These are phyloP conservation scores for Rachicladosporium sp. DNA, from an alignment of 2,329 filamentous ascomycete genomes.

Conservation along the genomic window DNA sequence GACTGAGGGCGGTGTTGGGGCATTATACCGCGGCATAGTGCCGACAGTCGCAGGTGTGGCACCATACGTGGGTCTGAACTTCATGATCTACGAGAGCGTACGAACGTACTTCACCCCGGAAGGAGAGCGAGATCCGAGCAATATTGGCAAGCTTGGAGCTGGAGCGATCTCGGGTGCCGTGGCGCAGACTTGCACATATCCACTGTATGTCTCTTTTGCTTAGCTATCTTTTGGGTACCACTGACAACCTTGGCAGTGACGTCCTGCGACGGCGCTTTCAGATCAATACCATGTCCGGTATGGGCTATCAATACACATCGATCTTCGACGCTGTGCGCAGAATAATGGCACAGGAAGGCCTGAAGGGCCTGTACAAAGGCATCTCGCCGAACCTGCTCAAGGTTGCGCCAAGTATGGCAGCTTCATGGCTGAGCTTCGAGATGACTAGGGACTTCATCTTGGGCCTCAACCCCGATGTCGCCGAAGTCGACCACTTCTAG, in stretches of 20 bases:
- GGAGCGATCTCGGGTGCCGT: slow-evolving; percentile 93
- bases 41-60: slow-evolving; percentile 92
- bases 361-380: slow-evolving; percentile 84
- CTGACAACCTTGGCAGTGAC: slow-evolving; percentile 44
- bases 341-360: slow-evolving; percentile 73
- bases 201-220: slow-evolving; percentile 57
- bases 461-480: slow-evolving; percentile 36
- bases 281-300: slow-evolving; percentile 97
- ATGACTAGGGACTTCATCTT: slow-evolving; percentile 79
- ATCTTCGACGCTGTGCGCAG: slow-evolving; percentile 71
- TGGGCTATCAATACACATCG: slow-evolving; percentile 90
- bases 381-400: slow-evolving; percentile 92
- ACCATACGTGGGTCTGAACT: slow-evolving; percentile 93
- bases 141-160: slow-evolving; percentile 70
- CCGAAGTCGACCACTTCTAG: slow-evolving; percentile 1
- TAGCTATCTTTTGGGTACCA: neutral
- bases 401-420: slow-evolving; percentile 96
- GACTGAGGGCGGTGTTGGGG: slow-evolving; percentile 71
- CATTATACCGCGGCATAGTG: slow-evolving; percentile 87
- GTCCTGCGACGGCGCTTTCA: slow-evolving; percentile 90
- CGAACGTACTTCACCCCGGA: slow-evolving; percentile 75
- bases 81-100: slow-evolving; percentile 93
- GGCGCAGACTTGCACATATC: slow-evolving; percentile 95
- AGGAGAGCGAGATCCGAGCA: slow-evolving; percentile 70
- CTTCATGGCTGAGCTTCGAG: slow-evolving; percentile 96